Evolutionary conservation across 2,329 filamentous ascomycete species (phyloP).

Genomic region (Gaeumannomyces tritici): DNA sequence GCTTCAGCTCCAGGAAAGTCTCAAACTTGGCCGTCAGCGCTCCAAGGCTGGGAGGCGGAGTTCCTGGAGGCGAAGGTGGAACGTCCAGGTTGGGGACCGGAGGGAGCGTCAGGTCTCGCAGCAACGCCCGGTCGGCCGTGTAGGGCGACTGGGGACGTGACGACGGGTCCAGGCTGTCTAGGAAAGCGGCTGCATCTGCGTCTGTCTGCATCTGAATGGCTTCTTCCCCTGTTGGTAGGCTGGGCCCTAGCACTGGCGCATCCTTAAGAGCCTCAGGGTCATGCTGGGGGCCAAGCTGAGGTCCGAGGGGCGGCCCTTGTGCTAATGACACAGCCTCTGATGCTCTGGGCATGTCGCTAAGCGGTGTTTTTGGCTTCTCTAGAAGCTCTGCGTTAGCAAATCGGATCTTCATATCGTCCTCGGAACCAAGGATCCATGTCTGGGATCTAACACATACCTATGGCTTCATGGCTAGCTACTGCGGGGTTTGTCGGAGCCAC

Average conservation of each 20-base stretch:
- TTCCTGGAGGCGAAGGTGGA: constrained; percentile 60
- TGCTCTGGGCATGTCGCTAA: background rate
- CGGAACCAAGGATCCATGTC: background rate
- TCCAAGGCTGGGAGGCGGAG: constrained; percentile 31
- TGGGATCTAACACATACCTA: background rate
- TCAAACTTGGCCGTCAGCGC: constrained; percentile 56
- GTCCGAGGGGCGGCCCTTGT: background rate
- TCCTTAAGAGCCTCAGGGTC: constrained; percentile 2
- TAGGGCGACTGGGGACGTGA: constrained; percentile 50
- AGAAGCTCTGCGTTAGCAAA: background rate
- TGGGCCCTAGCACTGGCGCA: constrained; percentile 7
- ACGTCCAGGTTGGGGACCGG: constrained; percentile 63
- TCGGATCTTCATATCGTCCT: too few species aligned
- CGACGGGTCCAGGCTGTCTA: background rate
- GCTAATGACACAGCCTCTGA: background rate
- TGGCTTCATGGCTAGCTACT: background rate
- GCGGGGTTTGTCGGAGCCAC: background rate
- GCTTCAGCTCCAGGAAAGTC: constrained; percentile 67
- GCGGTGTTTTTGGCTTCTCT: background rate
- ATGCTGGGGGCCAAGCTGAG: background rate
- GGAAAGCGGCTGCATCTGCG: background rate
- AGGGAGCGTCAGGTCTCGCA: constrained; percentile 67
- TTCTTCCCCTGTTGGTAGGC: constrained; percentile 9
- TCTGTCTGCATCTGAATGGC: background rate
- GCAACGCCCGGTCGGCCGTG: constrained; percentile 49